These are phyloP conservation scores for Microthlaspi erraticum DNA, from an alignment of 345 rosid species.

Conservation along the genomic window DNA sequence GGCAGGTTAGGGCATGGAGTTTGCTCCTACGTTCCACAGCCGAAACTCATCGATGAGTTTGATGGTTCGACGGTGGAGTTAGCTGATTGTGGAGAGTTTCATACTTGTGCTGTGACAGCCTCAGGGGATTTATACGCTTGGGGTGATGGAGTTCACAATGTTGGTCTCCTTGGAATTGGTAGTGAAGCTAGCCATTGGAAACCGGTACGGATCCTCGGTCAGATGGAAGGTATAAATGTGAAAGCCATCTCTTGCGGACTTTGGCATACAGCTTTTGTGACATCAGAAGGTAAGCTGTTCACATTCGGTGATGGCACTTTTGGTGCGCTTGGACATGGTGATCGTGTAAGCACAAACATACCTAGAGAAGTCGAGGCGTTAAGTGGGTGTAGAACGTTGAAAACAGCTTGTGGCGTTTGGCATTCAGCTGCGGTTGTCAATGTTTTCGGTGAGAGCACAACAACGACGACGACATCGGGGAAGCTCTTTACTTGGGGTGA, in stretches of 20 bases:
- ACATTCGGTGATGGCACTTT: conserved; percentile 76
- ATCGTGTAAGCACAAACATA: conserved; percentile 48
- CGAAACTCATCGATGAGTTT: conserved; percentile 60
- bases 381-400: conserved; percentile 53
- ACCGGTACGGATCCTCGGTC: conserved; percentile 58
- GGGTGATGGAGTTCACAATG: conserved; percentile 59
- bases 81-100: conserved; percentile 68
- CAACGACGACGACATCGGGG: conserved; percentile 37
- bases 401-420: conserved; percentile 67
- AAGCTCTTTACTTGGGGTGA: conserved; percentile 75
- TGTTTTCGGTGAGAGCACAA: conserved; percentile 45
- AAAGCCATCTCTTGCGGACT: conserved; percentile 66
- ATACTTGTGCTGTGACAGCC: conserved; percentile 64
- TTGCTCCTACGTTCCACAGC: conserved; percentile 57
- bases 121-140: conserved; percentile 65
- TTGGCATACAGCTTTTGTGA: conserved; percentile 68
- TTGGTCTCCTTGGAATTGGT: conserved; percentile 57
- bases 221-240: conserved; percentile 56
- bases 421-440: conserved; percentile 71
- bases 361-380: conserved; percentile 67
- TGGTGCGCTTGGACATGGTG: conserved; percentile 72
- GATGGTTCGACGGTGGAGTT: conserved; percentile 51
- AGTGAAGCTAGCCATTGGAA: conserved; percentile 57
- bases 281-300: conserved; percentile 60
- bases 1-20: conserved; percentile 71